Evolutionary conservation across 345 rosid species (phyloP), one percentile per base, ranked within the genome.

Genomic region (Murraya koenigii): DNA sequence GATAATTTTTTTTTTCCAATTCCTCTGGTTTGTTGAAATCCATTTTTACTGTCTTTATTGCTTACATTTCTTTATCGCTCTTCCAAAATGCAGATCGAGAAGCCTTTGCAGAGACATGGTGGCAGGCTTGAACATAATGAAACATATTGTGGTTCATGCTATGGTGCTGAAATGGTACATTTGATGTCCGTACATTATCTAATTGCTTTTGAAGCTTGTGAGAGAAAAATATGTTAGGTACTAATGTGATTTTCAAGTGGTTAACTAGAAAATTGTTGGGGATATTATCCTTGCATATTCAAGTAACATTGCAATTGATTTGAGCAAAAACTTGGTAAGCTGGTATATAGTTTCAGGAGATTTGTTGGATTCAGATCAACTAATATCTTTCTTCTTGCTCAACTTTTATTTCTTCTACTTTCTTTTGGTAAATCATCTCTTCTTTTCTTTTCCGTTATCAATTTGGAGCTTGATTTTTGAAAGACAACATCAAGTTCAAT

Each of bases 81-180:
- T 59, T 28, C 81, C 56, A 32, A 75, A 58, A 84, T 86, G 65
- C 88, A 92, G 98, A 88, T 94, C 82, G 99, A 94, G 62, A 94
- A 90, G 41, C 95, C 99, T 69, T 81, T 96, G 79, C 98, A 96
- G 85, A 89, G 84, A 84, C 99, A 96, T 86, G 98, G 98, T 82
- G 97, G 98, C 56, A 88, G 99, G 90, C 91, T 96, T 68, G 97
- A 85, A 88, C 98, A 94, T 83, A 96, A 96, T 68, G 97, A 94
- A 81, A 96, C 97, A 28, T 96, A 91, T 69, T 92, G 98, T 77
- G 97, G 98, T 71, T 96, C 98, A 56, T 96, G 97, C 77, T 93
- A 87, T 88, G 98, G 99, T 71, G 93, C 97, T 44, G 95, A 97
- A 87, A 61, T 82, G 56, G 98, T 97, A 87, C 23, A 36, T 32